These are phyloP conservation scores for Neovahlkampfia damariscottae DNA, from an alignment of 78 protist genomes.

Conservation along the genomic window DNA sequence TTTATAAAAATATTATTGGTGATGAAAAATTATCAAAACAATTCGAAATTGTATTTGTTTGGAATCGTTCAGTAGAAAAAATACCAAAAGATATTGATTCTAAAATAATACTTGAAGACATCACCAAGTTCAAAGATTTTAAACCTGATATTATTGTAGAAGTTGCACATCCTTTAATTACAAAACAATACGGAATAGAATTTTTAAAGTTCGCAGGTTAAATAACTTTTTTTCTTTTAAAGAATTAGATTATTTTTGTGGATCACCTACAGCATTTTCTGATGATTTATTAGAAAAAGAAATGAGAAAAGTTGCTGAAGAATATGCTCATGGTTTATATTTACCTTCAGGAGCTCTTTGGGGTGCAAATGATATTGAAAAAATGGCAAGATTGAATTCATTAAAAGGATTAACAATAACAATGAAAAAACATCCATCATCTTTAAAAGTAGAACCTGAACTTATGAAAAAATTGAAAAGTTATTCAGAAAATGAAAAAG, in stretches of 20 bases:
- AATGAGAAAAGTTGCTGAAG: neutral
- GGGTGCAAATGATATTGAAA: slow-evolving; percentile 35
- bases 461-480: neutral
- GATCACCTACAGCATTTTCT: slow-evolving; percentile 39
- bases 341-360: slow-evolving; percentile 43
- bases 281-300: neutral
- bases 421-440: slow-evolving; percentile 28
- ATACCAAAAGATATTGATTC: neutral
- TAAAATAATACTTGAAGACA: neutral
- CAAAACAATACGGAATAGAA: neutral
- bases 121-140: neutral
- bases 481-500: neutral
- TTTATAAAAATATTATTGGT: neutral
- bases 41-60: slow-evolving; percentile 20
- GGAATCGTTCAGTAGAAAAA: slow-evolving; percentile 18
- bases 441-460: neutral
- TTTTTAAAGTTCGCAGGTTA: neutral
- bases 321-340: slow-evolving; percentile 10
- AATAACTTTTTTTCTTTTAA: too few species aligned
- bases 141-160: slow-evolving; percentile 25
- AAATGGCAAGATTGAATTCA: slow-evolving; percentile 24
- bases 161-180: slow-evolving; percentile 28
- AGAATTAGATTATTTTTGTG: slow-evolving; percentile 10
- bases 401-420: slow-evolving; percentile 11
- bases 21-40: neutral